These are phyloP conservation scores for Quercus parvula DNA, from an alignment of 306 rosid species.

Conservation along the genomic window DNA sequence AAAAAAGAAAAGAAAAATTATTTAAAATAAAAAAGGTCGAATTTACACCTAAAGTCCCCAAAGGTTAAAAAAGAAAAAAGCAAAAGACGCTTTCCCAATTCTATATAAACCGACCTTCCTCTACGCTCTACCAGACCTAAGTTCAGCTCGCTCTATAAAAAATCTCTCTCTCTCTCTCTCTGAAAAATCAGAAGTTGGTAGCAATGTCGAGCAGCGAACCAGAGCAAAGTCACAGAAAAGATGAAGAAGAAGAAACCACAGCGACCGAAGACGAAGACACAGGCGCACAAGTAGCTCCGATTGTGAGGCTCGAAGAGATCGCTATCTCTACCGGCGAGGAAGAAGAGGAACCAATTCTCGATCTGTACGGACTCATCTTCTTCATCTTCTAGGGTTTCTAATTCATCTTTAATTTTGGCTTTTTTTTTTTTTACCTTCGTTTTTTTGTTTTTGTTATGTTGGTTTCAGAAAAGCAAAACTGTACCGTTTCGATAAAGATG, in stretches of 20 bases:
- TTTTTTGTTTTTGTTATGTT: background rate
- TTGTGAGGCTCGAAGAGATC: constrained; percentile 1
- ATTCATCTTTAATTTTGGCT: background rate
- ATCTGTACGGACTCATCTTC: background rate
- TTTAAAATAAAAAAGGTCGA: too few relatives aligned
- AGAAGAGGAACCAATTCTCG: constrained; percentile 1
- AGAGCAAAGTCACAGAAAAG: background rate
- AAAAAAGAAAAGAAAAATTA: too few relatives aligned
- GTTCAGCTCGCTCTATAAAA: too few relatives aligned
- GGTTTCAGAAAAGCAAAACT: constrained; percentile 7
- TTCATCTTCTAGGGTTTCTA: background rate
- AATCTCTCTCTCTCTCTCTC: background rate
- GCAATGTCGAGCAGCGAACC: constrained; percentile 8
- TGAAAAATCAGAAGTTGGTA: background rate
- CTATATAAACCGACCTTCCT: too few relatives aligned
- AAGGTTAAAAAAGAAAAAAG: too few relatives aligned
- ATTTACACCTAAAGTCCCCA: too few relatives aligned
- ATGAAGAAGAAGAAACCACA: background rate
- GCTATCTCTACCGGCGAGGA: constrained; percentile 6
- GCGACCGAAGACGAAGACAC: constrained; percentile 9
- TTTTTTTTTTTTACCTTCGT: background rate
- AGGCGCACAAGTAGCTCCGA: constrained; percentile 4
- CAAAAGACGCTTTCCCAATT: too few relatives aligned
- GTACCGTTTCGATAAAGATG: constrained; percentile 3
- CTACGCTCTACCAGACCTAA: too few relatives aligned